Evolutionary conservation across 2,329 filamentous ascomycete genomes (phyloP).

Genomic region (Colletotrichum tanaceti): DNA sequence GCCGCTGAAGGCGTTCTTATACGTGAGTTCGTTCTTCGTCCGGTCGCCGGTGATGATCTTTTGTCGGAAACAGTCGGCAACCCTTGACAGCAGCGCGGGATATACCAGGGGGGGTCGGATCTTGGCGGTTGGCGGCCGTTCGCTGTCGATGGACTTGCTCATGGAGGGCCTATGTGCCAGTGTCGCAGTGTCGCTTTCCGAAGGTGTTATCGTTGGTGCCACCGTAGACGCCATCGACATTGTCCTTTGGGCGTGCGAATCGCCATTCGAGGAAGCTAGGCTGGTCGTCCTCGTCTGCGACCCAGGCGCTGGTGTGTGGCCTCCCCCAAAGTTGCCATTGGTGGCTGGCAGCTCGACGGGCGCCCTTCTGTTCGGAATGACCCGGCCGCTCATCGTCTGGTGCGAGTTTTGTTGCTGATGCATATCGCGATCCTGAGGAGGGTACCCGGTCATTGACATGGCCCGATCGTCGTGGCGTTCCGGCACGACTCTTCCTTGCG

Average conservation of each 20-base stretch:
- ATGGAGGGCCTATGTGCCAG: slow-evolving; percentile 67
- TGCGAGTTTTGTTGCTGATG: slow-evolving; percentile 61
- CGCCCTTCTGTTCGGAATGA: slow-evolving; percentile 79
- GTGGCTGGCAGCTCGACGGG: slow-evolving; percentile 55
- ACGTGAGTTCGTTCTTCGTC: slow-evolving; percentile 95
- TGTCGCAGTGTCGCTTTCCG: slow-evolving; percentile 63
- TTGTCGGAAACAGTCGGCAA: slow-evolving; percentile 91
- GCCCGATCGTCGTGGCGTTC: slow-evolving; percentile 92
- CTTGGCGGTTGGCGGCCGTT: slow-evolving; percentile 69
- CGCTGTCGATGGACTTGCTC: slow-evolving; percentile 65
- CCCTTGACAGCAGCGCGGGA: slow-evolving; percentile 90
- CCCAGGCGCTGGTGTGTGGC: slow-evolving; percentile 61
- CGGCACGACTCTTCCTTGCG: slow-evolving; percentile 90
- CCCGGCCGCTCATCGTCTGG: slow-evolving; percentile 92
- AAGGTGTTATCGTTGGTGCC: slow-evolving; percentile 74
- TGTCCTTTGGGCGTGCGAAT: slow-evolving; percentile 67
- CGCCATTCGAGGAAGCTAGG: slow-evolving; percentile 67
- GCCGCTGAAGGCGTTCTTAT: slow-evolving; percentile 97
- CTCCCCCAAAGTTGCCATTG: slow-evolving; percentile 53
- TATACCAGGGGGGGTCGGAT: slow-evolving; percentile 88
- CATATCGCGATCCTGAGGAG: slow-evolving; percentile 73
- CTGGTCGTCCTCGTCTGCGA: slow-evolving; percentile 70
- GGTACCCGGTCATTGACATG: slow-evolving; percentile 91
- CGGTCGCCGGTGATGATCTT: slow-evolving; percentile 87
- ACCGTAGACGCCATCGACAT: slow-evolving; percentile 95